A percentile compares a stretch with the other conserved stretches of the same genome.
phyloP scores from a whole-genome alignment of 192 early-diverging fungal species.

The Backusella mclennaniae region DNA sequence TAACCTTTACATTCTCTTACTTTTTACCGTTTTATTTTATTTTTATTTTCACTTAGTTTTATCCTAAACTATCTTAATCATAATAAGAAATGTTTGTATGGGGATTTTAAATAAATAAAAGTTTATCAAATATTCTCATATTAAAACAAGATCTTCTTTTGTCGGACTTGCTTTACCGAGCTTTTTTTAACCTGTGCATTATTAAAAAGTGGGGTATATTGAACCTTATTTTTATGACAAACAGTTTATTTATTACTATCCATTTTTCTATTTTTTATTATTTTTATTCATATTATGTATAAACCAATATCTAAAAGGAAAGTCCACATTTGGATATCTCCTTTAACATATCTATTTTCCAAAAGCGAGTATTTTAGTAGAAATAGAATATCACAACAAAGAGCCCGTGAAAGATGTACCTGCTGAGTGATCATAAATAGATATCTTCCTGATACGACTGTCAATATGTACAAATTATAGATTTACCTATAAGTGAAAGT shows the following conservation, averaged over 20 bases:
- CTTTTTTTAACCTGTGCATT: background rate
- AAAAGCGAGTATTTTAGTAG: background rate
- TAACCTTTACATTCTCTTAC: background rate
- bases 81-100: background rate
- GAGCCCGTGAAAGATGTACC: background rate
- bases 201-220: conserved; percentile 1
- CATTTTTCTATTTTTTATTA: background rate
- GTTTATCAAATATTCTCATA: background rate
- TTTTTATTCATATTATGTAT: background rate
- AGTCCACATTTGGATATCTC: background rate
- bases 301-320: background rate
- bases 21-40: background rate
- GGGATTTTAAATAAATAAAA: background rate
- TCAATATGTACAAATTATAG: background rate
- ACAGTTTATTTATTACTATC: background rate
- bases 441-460: background rate
- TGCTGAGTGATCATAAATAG: background rate
- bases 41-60: background rate
- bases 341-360: background rate
- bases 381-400: background rate
- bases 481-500: background rate
- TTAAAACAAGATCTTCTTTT: background rate
- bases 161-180: background rate
- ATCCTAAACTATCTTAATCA: background rate
- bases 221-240: background rate